These are phyloP conservation scores for Hyphopichia buzzinii DNA, from an alignment of 1,139 yeast genomes.

Conservation along the genomic window DNA sequence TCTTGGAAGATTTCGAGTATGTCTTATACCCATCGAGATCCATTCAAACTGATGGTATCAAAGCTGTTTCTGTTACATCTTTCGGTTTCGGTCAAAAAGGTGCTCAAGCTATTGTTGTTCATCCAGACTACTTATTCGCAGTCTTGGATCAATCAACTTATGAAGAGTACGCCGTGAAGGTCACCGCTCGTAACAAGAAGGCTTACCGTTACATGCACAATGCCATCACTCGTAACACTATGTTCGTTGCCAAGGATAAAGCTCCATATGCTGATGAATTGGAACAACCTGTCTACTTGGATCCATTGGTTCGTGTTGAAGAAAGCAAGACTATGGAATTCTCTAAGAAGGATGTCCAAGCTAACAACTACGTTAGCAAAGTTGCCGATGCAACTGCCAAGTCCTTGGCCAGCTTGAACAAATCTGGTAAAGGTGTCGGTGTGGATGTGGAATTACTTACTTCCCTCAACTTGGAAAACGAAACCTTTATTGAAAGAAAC, in stretches of 20 bases:
- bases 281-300: slow-evolving; percentile 88
- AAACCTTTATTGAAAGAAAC: slow-evolving; percentile 87
- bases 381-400: slow-evolving; percentile 46
- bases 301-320: slow-evolving; percentile 88
- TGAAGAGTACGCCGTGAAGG: slow-evolving; percentile 67
- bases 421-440: slow-evolving; percentile 75
- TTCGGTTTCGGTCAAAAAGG: slow-evolving; percentile 99
- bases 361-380: slow-evolving; percentile 33
- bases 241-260: slow-evolving; percentile 90
- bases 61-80: slow-evolving; percentile 95
- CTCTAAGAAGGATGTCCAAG: slow-evolving; percentile 40
- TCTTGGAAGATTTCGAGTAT: slow-evolving; percentile 78
- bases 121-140: slow-evolving; percentile 91
- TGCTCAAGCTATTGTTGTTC: slow-evolving; percentile 89
- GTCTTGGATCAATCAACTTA: slow-evolving; percentile 71
- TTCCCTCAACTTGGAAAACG: slow-evolving; percentile 78
- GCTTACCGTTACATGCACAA: slow-evolving; percentile 96
- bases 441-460: slow-evolving; percentile 92
- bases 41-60: slow-evolving; percentile 92
- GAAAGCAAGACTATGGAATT: slow-evolving; percentile 51
- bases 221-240: slow-evolving; percentile 85
- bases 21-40: slow-evolving; percentile 94
- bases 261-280: slow-evolving; percentile 89
- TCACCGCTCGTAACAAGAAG: slow-evolving; percentile 76
- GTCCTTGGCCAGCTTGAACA: slow-evolving; percentile 48